phyloP scores from a whole-genome alignment of 352 stramenopile species.

The Pythium graminicola region DNA sequence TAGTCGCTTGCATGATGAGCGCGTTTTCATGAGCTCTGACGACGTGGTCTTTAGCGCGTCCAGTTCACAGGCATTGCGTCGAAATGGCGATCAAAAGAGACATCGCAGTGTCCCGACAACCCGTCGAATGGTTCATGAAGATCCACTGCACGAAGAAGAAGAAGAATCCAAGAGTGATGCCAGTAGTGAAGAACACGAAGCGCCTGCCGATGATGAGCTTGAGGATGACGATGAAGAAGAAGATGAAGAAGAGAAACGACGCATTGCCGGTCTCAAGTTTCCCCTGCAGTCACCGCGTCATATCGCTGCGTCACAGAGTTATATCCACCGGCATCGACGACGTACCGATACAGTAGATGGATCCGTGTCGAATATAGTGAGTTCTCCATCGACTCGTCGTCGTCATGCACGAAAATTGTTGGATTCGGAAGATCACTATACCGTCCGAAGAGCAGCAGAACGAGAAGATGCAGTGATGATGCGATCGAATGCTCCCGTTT shows the following conservation, averaged over 20 bases:
- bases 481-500: background rate
- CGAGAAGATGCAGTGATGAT: background rate
- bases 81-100: background rate
- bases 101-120: background rate
- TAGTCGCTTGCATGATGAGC: constrained; percentile 47
- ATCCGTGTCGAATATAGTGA: no score
- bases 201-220: constrained; percentile 12
- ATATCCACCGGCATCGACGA: constrained; percentile 10
- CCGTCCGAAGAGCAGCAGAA: no score
- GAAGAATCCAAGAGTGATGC: constrained; percentile 14
- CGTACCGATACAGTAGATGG: background rate
- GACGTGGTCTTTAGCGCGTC: constrained; percentile 43
- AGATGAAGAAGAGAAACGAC: constrained; percentile 28
- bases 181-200: background rate
- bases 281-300: constrained; percentile 24
- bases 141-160: background rate
- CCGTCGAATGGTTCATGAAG: background rate
- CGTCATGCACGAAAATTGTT: constrained; percentile 4
- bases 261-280: constrained; percentile 32
- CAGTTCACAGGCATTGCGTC: constrained; percentile 12
- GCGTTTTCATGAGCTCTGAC: constrained; percentile 56
- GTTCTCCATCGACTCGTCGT: constrained; percentile 6
- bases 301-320: constrained; percentile 13
- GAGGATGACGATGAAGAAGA: constrained; percentile 13
- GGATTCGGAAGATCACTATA: no score